Base-by-base conservation (phyloP, 2,329 filamentous ascomycete genomes). In the Fusarium tjaetaba region DNA sequence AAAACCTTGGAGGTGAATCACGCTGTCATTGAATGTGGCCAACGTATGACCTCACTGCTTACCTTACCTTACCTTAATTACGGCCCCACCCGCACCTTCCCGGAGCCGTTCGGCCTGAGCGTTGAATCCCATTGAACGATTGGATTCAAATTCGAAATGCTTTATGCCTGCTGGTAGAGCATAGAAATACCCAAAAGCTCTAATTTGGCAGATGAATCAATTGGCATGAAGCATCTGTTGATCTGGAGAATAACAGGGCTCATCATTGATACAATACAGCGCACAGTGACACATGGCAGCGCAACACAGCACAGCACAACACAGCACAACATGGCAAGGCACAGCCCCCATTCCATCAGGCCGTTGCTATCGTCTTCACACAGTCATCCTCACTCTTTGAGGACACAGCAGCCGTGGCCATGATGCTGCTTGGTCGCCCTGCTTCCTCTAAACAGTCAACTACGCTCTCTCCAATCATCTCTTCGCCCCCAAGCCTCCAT, bases 1-100 rank as follows among this genome's bases (percentile, higher is more conserved):
- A 14, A 39, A 39, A 28, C 24, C 2, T 16, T n/a, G 24, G 51
- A 39, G 10, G 5, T 55, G 51, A 55, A 67, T 75, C 59, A 72
- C 64, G 70, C 58, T 57, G 64, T 65, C 55, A 65, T 72, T 52
- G 52, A 39, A 42, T 30, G 52, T 59, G 61, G 53, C 49, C 49
- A 58, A 51, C 26, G 32, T 67, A 72, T 76, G 74, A 76, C 74
- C 72, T 76, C 74, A 76, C 67, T 56, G 16, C 60, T 52, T 49
- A 32, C 48, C 56, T 43, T 64, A 28, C 28, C 28, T 28, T 28
- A 7, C 28, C 28, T 7, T 7, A 28, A 28, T 43, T n/a, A 30
- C 57, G 34, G 38, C 58, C 66, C 74, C 65, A 64, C 55, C 63
- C 42, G 69, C 46, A 39, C 74, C 74, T 70, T 61, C 70, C 39